Evolutionary conservation across 139 green algal genomes (phyloP), one percentile per base, ranked within the genome.

Genomic region (Marvania coccoides): DNA sequence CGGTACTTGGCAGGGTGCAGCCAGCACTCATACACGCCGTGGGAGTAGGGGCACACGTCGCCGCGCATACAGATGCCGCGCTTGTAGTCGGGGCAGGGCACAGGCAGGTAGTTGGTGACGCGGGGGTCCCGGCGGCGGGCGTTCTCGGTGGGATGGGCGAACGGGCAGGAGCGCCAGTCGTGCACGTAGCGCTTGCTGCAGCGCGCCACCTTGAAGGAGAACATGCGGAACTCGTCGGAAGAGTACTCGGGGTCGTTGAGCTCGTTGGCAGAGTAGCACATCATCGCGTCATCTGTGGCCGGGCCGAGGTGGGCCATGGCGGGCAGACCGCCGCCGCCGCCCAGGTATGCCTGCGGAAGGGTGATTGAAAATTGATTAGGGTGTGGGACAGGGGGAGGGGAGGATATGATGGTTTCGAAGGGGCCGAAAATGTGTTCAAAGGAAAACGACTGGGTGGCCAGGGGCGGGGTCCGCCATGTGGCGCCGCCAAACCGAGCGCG

Each of bases 161-260:
- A 99, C 6, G 94, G 94, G 76, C 94, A 99, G 3, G 89, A 78
- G 4, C 90, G 89, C 93, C 93, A 98, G 74, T 98, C 93, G 66
- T 98, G 93, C 31, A 87, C 82, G 58, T 83, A 91, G 37, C 84
- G 81, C 77, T 92, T 92, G 60, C 76, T 83, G 71, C 88, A 95
- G 30, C 83, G 75, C 40, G 86, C 69, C 31, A 92, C 87, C 81
- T 95, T 95, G 78, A 95, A 95, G 30, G 73, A 72, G 55, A 87
- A 93, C 81, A 95, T 91, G 31, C 88, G 63, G 46, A 94, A 95
- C 5, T 87, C 72, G 61, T 95, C 88, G 1, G 85, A 90, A 0
- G 76, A 82, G 63, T 91, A 94, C 67, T 95, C 88, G 12, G 81
- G 76, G n/a, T 71, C 68, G 4, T 83, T 92, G 30, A 95, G 64